Evolutionary conservation across 2,329 filamentous ascomycete species (phyloP).

Genomic region (Aspergillus fijiensis): DNA sequence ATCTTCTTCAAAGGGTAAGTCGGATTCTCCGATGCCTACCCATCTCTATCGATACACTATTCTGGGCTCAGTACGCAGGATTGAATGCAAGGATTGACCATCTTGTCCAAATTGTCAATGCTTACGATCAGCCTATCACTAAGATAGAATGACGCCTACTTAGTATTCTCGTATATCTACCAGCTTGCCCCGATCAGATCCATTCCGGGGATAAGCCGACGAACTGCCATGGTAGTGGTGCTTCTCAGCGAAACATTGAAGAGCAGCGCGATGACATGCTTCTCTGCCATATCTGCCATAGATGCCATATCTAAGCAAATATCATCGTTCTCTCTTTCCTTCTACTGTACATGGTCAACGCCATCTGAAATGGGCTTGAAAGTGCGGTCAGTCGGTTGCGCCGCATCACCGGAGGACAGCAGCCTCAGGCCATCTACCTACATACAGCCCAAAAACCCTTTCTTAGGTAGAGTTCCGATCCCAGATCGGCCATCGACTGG

Average conservation of each 20-base stretch:
- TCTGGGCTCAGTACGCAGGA: not conserved
- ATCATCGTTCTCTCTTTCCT: no score
- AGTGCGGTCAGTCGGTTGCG: no score
- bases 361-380: no score
- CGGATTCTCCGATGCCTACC: not conserved
- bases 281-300: not conserved
- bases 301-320: not conserved
- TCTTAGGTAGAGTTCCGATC: not conserved
- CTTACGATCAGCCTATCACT: not conserved
- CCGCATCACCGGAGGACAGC: no score
- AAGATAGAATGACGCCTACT: not conserved
- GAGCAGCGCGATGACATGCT: not conserved
- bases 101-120: not conserved
- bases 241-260: not conserved
- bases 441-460: not conserved
- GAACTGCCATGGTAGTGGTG: not conserved
- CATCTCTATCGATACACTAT: not conserved
- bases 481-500: not conserved
- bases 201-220: not conserved
- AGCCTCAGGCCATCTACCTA: no score
- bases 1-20: not conserved
- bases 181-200: not conserved
- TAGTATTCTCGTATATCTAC: not conserved
- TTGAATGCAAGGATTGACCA: not conserved
- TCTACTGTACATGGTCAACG: no score